phyloP scores from a whole-genome alignment of 306 rosid genomes.

The Acacia melanoxylon region DNA sequence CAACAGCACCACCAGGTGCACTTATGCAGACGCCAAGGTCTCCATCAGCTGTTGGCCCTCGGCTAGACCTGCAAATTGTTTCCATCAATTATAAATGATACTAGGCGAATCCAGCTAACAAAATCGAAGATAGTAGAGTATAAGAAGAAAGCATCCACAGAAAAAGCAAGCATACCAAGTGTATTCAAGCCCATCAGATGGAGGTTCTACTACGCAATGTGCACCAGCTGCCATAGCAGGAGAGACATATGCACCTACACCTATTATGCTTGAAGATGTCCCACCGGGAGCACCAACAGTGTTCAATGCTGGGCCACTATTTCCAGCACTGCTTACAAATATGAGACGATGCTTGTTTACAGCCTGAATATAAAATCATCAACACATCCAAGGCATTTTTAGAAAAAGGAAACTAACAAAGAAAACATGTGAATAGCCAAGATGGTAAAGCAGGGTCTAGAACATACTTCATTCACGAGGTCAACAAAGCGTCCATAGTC shows the following conservation, averaged over 20 bases:
- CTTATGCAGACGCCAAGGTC: slow-evolving; percentile 91
- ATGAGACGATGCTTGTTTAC: slow-evolving; percentile 84
- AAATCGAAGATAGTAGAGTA: slow-evolving; percentile 14
- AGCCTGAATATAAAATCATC: slow-evolving; percentile 54
- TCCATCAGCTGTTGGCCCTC: slow-evolving; percentile 99
- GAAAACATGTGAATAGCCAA: slow-evolving; percentile 18
- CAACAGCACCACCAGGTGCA: slow-evolving; percentile 99
- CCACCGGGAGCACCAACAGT: slow-evolving; percentile 99
- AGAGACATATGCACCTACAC: slow-evolving; percentile 96
- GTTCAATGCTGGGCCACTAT: slow-evolving; percentile 95
- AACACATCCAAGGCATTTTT: slow-evolving; percentile 23
- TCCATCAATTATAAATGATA: slow-evolving; percentile 22
- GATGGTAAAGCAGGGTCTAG: slow-evolving; percentile 27
- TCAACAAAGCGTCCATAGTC: slow-evolving; percentile 99
- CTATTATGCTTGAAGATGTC: slow-evolving; percentile 87
- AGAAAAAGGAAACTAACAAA: slow-evolving; percentile 31
- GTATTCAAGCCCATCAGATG: slow-evolving; percentile 91
- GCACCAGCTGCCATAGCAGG: slow-evolving; percentile 99
- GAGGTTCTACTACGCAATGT: slow-evolving; percentile 92
- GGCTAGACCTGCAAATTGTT: slow-evolving; percentile 84
- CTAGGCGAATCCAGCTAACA: slow-evolving; percentile 19
- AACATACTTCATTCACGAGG: slow-evolving; percentile 80
- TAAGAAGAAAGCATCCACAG: slow-evolving; percentile 20
- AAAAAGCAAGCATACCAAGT: slow-evolving; percentile 70
- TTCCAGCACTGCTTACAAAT: slow-evolving; percentile 98